A percentile compares a stretch with the other conserved stretches of the same genome.
Conservation (phyloP, 441 rosid genomes). For the Syzygium malaccense region DNA sequence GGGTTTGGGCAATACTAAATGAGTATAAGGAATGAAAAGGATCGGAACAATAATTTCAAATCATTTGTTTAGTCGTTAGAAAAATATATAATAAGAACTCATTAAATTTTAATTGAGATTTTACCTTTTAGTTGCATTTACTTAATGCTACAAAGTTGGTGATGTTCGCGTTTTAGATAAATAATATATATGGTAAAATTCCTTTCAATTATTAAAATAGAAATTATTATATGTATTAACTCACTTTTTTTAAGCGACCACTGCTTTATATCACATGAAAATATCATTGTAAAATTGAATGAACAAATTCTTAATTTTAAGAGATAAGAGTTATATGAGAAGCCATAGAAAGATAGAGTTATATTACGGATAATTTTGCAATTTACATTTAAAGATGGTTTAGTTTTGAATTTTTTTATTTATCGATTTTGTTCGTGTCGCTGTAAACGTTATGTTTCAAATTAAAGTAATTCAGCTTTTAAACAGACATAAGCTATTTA, state of each 20-base stretch:
- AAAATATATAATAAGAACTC: not conserved
- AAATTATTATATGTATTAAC: not conserved
- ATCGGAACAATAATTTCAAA: not conserved
- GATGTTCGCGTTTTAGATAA: not conserved
- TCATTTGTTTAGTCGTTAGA: not conserved
- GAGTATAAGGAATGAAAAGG: not conserved
- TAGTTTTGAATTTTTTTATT: no score
- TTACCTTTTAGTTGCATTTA: not conserved
- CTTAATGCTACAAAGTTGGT: not conserved
- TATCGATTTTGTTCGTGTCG: not conserved
- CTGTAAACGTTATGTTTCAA: no score
- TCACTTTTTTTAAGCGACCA: not conserved
- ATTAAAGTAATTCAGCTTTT: not conserved
- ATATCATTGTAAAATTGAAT: not conserved
- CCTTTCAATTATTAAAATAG: not conserved
- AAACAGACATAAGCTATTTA: not conserved
- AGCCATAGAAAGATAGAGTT: not conserved
- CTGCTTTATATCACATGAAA: not conserved
- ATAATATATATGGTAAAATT: not conserved
- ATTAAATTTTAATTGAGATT: not conserved
- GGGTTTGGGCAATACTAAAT: not conserved
- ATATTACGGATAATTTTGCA: no score
- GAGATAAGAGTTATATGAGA: not conserved
- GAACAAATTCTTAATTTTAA: not conserved
- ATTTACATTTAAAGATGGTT: no score